Percentiles rank a stretch among this genome's conserved stretches.
These are phyloP conservation scores for Fusarium sp. DNA, from an alignment of 2,329 filamentous ascomycete species.

Conservation along the genomic window DNA sequence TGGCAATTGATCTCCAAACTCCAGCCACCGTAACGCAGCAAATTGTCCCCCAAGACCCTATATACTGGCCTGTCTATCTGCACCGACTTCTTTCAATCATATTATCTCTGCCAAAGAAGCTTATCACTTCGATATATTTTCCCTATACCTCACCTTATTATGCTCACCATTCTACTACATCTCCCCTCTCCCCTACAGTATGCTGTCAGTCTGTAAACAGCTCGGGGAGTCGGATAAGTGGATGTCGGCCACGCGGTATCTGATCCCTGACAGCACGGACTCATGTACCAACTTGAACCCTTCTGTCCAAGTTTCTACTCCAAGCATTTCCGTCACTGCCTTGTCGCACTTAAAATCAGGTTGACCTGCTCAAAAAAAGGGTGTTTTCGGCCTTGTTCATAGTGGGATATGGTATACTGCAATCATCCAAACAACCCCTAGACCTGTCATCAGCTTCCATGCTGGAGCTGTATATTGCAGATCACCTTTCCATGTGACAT, in stretches of 20 bases:
- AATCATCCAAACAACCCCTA: not conserved
- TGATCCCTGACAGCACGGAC: constrained; percentile 11
- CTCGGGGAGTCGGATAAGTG: constrained; percentile 15
- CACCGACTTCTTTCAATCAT: not conserved
- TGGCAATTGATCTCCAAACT: constrained; percentile 35
- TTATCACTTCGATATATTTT: not conserved
- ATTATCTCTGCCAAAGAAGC: constrained; percentile 1
- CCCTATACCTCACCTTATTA: not conserved
- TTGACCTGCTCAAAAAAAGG: not conserved
- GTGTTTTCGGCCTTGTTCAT: not conserved
- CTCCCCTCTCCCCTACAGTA: not conserved
- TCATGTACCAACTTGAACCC: constrained; percentile 8
- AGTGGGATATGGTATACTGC: constrained; percentile 7
- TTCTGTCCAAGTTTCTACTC: constrained; percentile 22
- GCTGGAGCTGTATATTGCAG: constrained; percentile 39
- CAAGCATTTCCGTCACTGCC: not conserved
- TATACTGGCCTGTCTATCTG: not conserved
- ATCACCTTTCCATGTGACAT: constrained; percentile 41
- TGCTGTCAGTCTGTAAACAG: not conserved
- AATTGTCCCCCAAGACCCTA: not conserved
- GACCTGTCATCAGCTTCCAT: constrained; percentile 11
- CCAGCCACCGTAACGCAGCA: constrained; percentile 17
- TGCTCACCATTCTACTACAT: not conserved
- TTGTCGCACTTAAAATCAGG: not conserved
- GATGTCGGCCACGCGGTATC: constrained; percentile 17